Evolutionary conservation across 2,329 filamentous ascomycete species (phyloP), one percentile per base, ranked within the genome.

Genomic region (Penicillium sp.): DNA sequence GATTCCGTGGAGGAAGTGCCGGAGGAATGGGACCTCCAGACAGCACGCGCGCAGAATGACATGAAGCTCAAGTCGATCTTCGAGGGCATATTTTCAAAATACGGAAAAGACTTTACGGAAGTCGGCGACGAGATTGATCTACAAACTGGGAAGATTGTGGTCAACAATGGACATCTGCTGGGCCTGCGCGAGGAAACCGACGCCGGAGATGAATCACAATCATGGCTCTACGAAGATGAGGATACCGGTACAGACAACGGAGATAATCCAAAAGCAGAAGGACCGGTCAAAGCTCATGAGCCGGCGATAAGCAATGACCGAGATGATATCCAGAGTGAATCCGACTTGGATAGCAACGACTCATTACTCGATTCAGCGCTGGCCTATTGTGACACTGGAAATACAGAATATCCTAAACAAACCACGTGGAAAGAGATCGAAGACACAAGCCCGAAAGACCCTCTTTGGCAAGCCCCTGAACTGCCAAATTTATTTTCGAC

Each of bases 91-190:
- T 96, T 96, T 67, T 83, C 87, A 54, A 96, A 95, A 70, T 96
- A 95, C 69, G 85, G 81, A 47, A 85, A 80, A 57, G 88, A 96
- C 68, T 96, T 96, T 64, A 84, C 85, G 2, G 88, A 86, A 4
- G 80, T 92, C 45, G 91, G 87, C 48, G 92, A 97, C 70, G 91
- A 96, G 73, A 91, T 97, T 63, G 90, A 97, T 69, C 77, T 96
- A 50, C 77, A 79, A 44, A 92, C 89, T 0, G 91, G 90, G 48
- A 79, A 89, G 52, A 85, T 97, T 42, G 80, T 95, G n/a, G 85
- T 96, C 50, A 82, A 97, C 70, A 94, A 96, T 76, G 92, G 94
- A 0, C 94, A 97, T 73, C 69, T 96, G 46, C 69, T 81, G 45
- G 69, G 82, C 64, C 84, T 90, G 79, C 64, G 75, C 66, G 69